Evolutionary conservation across 2,329 filamentous ascomycete genomes (phyloP), one percentile per base, ranked within the genome.

Genomic region (Metarhizium brunneum): DNA sequence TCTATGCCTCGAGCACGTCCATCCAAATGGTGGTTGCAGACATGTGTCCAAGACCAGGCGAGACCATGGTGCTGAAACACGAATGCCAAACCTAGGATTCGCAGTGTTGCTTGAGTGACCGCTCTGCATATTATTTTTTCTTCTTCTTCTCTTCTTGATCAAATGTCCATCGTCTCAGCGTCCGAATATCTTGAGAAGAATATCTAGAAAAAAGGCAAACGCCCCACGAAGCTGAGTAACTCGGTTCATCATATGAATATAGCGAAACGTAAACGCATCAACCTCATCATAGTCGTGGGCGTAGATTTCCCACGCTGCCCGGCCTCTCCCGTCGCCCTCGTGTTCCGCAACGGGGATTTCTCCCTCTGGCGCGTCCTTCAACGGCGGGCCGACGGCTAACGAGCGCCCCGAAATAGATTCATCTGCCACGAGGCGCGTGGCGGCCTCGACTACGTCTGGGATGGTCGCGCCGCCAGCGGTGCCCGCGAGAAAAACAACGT

Each of bases 371-470:
- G 57, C 56, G 10, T 58, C 50, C 55, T 62, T 66, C 48, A 83
- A 67, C 54, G 76, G 80, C 6, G 84, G 83, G 0, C 81, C 82
- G 48, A 87, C 71, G 35, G 76, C 72, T 52, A 88, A 69, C 3
- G 77, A 76, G 55, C 84, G 71, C 2, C 85, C 84, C 8, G 76
- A 69, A 50, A 87, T 76, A 35, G 68, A 65, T 42, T 77, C 74
- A 62, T 86, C 82, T 0, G 83, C 81, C 49, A 84, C 75, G 38
- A 88, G 72, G 47, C 84, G 73, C 16, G 82, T 86, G 0, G 74
- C 82, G 3, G 83, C 84, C 58, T 86, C 81, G 2, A 87, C 75
- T 1, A 87, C 85, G 63, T 87, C 82, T 36, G 76, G 76, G 42
- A 77, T 66, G 47, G 73, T 72, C 1, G 79, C 82, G 59, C 78